These are phyloP conservation scores for Daldinia decipiens DNA, from an alignment of 495 filamentous ascomycete genomes.

Conservation along the genomic window DNA sequence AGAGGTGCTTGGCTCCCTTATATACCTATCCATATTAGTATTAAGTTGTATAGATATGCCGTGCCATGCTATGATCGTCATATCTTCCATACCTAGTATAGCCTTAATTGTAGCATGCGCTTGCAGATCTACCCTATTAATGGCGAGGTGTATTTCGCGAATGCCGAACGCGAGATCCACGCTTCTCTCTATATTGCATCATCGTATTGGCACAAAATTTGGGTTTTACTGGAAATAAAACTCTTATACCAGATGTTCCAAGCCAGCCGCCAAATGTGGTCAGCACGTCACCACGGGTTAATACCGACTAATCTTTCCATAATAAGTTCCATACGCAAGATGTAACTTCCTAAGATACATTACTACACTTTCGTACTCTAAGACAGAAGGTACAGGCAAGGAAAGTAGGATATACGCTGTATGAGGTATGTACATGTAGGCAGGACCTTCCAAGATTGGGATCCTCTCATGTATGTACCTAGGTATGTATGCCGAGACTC, in stretches of 20 bases:
- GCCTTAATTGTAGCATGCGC: neutral
- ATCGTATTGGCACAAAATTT: neutral
- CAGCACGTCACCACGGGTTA: neutral
- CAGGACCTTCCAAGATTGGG: neutral
- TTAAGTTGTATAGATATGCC: neutral
- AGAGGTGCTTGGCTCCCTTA: neutral
- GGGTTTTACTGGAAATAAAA: neutral
- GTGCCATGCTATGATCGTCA: neutral
- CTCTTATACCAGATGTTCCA: neutral
- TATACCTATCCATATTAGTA: neutral
- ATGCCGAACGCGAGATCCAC: conserved; percentile 10
- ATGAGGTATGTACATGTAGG: neutral
- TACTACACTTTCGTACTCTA: neutral
- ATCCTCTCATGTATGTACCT: neutral
- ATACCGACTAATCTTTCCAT: neutral
- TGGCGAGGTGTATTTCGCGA: neutral
- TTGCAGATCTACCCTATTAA: neutral
- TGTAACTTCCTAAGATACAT: neutral
- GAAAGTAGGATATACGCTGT: neutral
- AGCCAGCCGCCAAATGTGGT: neutral
- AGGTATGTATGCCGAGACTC: neutral
- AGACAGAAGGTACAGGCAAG: neutral
- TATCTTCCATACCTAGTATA: neutral
- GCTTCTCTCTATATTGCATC: neutral
- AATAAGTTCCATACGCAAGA: neutral